Evolutionary conservation across 202 grass and related monocot species (phyloP).

Genomic region (Digitaria exilis): DNA sequence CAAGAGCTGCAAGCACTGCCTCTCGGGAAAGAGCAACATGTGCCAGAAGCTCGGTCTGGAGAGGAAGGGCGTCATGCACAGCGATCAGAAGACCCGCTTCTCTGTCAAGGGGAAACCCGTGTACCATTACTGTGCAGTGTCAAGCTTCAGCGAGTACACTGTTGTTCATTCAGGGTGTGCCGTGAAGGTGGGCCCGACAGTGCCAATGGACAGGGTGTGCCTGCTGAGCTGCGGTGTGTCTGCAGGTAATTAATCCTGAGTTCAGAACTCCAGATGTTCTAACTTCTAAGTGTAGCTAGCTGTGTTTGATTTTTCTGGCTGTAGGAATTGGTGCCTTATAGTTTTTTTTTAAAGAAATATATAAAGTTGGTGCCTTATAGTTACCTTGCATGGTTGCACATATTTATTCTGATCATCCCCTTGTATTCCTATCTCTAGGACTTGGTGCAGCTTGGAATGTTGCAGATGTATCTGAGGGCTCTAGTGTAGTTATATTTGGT

Average conservation of each 20-base stretch:
- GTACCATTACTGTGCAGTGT: slow-evolving; percentile 94
- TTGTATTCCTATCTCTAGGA: slow-evolving; percentile 45
- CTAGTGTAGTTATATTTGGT: slow-evolving; percentile 94
- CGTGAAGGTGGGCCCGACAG: slow-evolving; percentile 63
- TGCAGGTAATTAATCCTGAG: slow-evolving; percentile 60
- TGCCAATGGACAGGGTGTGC: slow-evolving; percentile 85
- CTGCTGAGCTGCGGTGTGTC: slow-evolving; percentile 86
- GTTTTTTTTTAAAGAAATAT: no score
- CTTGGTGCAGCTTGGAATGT: slow-evolving; percentile 96
- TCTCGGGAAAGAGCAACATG: slow-evolving; percentile 90
- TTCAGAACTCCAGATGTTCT: not conserved
- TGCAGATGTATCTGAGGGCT: slow-evolving; percentile 74
- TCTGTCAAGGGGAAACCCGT: slow-evolving; percentile 58
- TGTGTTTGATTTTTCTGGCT: not conserved
- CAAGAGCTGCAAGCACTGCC: slow-evolving; percentile 79
- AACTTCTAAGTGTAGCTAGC: not conserved
- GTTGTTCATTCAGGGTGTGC: slow-evolving; percentile 89
- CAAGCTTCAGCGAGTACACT: slow-evolving; percentile 94
- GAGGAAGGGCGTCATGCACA: slow-evolving; percentile 88
- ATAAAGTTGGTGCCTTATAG: no score
- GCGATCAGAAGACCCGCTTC: slow-evolving; percentile 84
- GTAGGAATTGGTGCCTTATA: not conserved
- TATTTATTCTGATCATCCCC: not conserved
- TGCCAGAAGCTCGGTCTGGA: slow-evolving; percentile 94
- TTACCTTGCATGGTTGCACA: not conserved